These are phyloP conservation scores for Avena atlantica DNA, from an alignment of 176 grass and related monocot species.

Conservation along the genomic window DNA sequence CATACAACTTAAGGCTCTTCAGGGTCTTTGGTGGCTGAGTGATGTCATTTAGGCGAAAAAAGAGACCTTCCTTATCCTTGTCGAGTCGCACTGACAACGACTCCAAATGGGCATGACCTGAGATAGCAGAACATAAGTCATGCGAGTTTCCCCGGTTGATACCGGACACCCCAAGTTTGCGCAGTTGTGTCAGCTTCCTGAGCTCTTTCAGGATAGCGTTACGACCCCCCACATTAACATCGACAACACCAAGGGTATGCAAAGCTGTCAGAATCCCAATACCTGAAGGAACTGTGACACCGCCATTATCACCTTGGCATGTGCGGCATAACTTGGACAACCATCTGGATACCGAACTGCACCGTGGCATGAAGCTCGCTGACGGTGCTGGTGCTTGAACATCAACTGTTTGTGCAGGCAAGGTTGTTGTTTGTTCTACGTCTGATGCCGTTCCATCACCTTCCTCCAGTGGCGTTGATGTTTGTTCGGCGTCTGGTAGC, in stretches of 20 bases:
- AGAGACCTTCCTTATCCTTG: neutral
- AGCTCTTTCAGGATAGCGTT: neutral
- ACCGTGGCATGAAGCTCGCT: neutral
- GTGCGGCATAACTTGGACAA: neutral
- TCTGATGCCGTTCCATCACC: no score
- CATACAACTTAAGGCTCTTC: neutral
- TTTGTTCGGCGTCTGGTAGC: neutral
- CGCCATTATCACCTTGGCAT: neutral
- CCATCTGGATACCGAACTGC: neutral
- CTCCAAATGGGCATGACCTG: neutral
- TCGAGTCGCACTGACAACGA: neutral
- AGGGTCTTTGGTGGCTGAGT: neutral
- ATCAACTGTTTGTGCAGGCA: neutral
- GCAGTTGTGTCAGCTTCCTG: neutral
- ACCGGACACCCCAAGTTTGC: neutral
- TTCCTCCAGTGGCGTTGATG: no score
- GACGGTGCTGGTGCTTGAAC: neutral
- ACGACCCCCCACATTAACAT: neutral
- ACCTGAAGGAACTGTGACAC: neutral
- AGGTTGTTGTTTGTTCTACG: no score
- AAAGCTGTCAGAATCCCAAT: neutral
- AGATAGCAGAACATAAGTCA: neutral
- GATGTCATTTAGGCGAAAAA: neutral
- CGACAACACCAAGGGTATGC: neutral
- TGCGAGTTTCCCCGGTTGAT: neutral